Evolutionary conservation across 352 stramenopile species (phyloP).

Genomic region (Pythium diclinum): DNA sequence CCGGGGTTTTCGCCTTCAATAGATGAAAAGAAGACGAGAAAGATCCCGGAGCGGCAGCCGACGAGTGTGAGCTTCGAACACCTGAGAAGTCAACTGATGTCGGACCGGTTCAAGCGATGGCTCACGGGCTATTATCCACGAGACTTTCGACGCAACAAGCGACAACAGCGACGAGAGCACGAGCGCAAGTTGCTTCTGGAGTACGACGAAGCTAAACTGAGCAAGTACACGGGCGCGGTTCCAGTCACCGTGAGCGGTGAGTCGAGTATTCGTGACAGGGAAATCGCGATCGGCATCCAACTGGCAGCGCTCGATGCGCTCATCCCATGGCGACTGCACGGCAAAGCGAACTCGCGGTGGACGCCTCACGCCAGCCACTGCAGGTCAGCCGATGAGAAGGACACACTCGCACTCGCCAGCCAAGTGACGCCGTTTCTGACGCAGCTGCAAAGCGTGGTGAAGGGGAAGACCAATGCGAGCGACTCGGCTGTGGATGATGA

Average conservation of each 20-base stretch:
- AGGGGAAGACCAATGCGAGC: slow-evolving; percentile 10
- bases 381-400: slow-evolving; percentile 13
- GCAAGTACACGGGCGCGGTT: slow-evolving; percentile 2
- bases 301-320: slow-evolving; percentile 12
- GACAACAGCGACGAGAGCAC: slow-evolving; percentile 20
- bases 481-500: slow-evolving; percentile 16
- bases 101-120: slow-evolving; percentile 20
- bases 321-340: slow-evolving; percentile 13
- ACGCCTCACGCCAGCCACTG: background rate
- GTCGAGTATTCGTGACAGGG: slow-evolving; percentile 3
- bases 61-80: slow-evolving; percentile 9
- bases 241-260: background rate
- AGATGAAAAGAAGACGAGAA: slow-evolving; percentile 14
- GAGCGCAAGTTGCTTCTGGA: slow-evolving; percentile 19
- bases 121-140: slow-evolving; percentile 22
- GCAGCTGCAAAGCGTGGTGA: slow-evolving; percentile 14
- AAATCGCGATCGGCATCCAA: slow-evolving; percentile 20
- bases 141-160: slow-evolving; percentile 20
- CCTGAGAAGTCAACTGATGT: slow-evolving; percentile 14
- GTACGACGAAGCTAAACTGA: slow-evolving; percentile 20
- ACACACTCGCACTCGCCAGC: slow-evolving; percentile 3
- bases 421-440: slow-evolving; percentile 16
- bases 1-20: slow-evolving; percentile 24
- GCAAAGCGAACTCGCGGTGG: slow-evolving; percentile 12
- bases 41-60: background rate